phyloP scores from a whole-genome alignment of 495 filamentous ascomycete genomes.

The Glutinoglossum americanum region DNA sequence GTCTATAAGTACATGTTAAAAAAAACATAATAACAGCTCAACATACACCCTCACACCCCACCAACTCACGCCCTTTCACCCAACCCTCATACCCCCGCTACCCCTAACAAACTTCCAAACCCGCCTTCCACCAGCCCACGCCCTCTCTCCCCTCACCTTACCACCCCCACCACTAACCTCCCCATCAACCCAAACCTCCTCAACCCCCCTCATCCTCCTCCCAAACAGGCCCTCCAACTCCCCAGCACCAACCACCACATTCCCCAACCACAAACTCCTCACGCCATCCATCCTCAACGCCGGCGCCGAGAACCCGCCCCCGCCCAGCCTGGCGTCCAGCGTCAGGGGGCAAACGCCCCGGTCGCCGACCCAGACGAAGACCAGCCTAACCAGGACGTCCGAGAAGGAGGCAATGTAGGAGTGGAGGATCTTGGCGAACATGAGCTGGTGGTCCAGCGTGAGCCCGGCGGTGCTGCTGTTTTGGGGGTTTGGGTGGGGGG shows the following conservation, averaged over 20 bases:
- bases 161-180: neutral
- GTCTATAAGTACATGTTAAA: no score
- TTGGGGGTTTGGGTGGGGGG: no score
- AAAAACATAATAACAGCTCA: no score
- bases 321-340: neutral
- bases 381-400: conserved; percentile 6
- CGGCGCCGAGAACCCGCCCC: neutral
- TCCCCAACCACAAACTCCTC: neutral
- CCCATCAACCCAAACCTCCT: neutral
- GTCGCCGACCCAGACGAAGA: conserved; percentile 10
- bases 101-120: neutral
- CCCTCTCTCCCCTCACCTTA: neutral
- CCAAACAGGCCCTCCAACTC: neutral
- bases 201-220: neutral
- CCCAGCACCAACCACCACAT: neutral
- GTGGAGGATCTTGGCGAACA: conserved; percentile 13
- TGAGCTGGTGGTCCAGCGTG: conserved; percentile 4
- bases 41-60: no score
- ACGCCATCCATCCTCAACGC: neutral
- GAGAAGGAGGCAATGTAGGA: conserved; percentile 10
- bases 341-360: neutral
- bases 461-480: neutral
- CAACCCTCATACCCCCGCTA: no score
- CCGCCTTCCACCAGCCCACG: neutral
- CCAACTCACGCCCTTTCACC: no score